Evolutionary conservation across 169 alveolate genomes (phyloP), one percentile per base, ranked within the genome.

Genomic region (Plasmodium inui): DNA sequence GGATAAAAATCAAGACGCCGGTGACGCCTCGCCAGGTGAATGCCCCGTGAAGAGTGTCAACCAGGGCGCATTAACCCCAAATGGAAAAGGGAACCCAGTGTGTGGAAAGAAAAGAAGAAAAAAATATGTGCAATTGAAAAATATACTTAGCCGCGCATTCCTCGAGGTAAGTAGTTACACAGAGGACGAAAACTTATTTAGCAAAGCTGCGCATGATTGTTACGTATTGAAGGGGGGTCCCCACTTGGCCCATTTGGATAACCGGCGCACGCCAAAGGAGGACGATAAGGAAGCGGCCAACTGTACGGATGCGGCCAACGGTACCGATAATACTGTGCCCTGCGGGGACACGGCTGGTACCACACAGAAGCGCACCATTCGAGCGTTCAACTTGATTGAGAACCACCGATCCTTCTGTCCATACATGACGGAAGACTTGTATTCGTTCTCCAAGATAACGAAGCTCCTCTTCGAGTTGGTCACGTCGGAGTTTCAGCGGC

Each of bases 351-450:
- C 67, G 2, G 39, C 19, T 61, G 50, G 55, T 39, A 74, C 6
- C 30, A 34, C 57, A 10, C 34, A 41, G 19, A 6, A 61, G 39
- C 53, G 72, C 9, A 34, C 30, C 34, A 81, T 89, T 79, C 72
- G 94, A 28, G 53, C 73, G 30, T 89, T 89, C 72, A 70, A 89
- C 50, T 28, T 67, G 32, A 70, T 89, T 61, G 94, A 89, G 72
- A 89, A 89, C 72, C 94, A 89, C 34, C 67, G 94, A 32, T 37
- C 72, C 55, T 89, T 79, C 53, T 89, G 94, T 17, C 94, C 94
- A 9, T 89, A 89, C 44, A 67, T 89, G 50, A 89, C 84, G 26
- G 94, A 89, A 89, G 94, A 89, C 37, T 39, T 89, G 50, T 89
- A 89, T 44, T 22, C 71, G n/a, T 89, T 89, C 73, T 89, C 94